phyloP scores from a whole-genome alignment of 2,329 filamentous ascomycete genomes.

The Fusarium scirpi region DNA sequence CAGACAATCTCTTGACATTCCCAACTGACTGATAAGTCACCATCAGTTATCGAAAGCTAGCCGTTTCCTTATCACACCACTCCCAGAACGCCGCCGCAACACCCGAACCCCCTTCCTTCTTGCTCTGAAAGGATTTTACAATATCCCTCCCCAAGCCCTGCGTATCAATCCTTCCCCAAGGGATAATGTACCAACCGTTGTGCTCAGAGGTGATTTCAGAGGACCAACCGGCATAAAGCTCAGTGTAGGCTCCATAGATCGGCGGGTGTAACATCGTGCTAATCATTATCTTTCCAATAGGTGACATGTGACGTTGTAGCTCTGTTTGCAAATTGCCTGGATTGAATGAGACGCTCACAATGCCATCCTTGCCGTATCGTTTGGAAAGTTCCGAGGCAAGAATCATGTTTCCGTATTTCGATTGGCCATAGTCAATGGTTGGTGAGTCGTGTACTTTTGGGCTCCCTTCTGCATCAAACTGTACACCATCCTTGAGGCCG shows the following conservation, averaged over 20 bases:
- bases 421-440: not conserved
- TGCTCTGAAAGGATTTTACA: not conserved
- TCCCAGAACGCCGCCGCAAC: not conserved
- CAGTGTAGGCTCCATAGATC: not conserved
- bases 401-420: not conserved
- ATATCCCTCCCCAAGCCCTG: not conserved
- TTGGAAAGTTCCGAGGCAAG: not conserved
- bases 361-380: slow-evolving; percentile 3
- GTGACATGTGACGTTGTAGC: slow-evolving; percentile 3
- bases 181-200: not conserved
- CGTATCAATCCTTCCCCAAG: not conserved
- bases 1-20: too few species aligned
- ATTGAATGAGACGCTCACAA: slow-evolving; percentile 14
- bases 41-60: not conserved
- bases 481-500: slow-evolving; percentile 1
- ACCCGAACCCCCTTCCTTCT: not conserved
- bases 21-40: not conserved
- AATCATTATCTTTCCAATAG: not conserved
- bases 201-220: not conserved
- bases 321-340: slow-evolving; percentile 26
- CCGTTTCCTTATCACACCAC: not conserved
- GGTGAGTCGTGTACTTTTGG: not conserved
- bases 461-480: slow-evolving; percentile 23
- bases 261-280: not conserved
- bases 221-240: not conserved